Evolutionary conservation across 2,329 filamentous ascomycete genomes (phyloP).

Genomic region (Pseudogymnoascus sp.): DNA sequence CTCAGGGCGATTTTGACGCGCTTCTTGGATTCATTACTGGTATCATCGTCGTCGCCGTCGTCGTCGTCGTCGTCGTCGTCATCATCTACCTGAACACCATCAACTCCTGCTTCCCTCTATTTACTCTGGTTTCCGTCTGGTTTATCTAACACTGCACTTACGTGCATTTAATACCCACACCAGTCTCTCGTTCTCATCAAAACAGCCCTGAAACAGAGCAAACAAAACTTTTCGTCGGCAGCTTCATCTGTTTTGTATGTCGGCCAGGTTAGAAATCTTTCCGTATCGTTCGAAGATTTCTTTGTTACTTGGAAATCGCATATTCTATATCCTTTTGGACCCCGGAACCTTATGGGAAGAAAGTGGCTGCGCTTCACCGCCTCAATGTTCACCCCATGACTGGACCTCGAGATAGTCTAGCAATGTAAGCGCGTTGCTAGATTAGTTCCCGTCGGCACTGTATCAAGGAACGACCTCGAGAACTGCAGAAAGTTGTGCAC

Average conservation of each 20-base stretch:
- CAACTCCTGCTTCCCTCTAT: neutral
- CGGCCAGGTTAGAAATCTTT: neutral
- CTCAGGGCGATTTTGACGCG: neutral
- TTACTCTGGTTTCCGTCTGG: too few relatives aligned
- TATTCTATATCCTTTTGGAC: neutral
- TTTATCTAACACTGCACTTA: neutral
- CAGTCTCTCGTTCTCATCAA: slow-evolving; percentile 21
- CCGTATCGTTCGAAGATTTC: neutral
- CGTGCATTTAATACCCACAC: slow-evolving; percentile 24
- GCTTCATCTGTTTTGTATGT: neutral
- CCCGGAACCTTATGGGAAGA: neutral
- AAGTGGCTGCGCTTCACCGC: neutral
- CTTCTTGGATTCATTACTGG: neutral
- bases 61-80: neutral
- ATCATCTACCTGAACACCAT: neutral
- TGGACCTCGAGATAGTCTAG: neutral
- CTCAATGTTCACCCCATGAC: neutral
- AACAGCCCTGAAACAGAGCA: neutral
- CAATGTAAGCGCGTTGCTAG: neutral
- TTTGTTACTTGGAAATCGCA: neutral
- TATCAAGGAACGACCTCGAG: slow-evolving; percentile 22
- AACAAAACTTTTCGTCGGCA: neutral
- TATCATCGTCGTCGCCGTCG: neutral
- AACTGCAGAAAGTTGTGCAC: slow-evolving; percentile 33
- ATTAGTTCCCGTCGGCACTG: neutral